These are phyloP conservation scores for Lasiodiplodia hormozganensis DNA, from an alignment of 2,329 filamentous ascomycete genomes.

Conservation along the genomic window DNA sequence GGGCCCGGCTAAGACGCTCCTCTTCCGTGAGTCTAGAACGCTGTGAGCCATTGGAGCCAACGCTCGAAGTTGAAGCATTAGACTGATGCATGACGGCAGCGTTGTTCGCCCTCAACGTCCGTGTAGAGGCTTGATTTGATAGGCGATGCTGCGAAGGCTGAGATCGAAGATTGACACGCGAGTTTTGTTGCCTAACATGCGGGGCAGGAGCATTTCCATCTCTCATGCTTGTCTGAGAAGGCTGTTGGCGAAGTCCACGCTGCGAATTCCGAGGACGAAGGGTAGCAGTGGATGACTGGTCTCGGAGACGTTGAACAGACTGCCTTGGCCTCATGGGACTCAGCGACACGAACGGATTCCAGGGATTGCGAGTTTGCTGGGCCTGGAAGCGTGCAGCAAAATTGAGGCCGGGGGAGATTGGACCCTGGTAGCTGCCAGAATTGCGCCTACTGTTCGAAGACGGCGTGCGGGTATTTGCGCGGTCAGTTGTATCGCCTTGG, in stretches of 20 bases:
- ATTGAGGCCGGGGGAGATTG: conserved; percentile 37
- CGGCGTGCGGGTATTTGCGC: conserved; percentile 18
- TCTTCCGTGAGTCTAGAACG: conserved; percentile 41
- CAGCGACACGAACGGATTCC: conserved; percentile 44
- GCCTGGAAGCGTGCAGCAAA: conserved; percentile 42
- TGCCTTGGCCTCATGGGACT: conserved; percentile 41
- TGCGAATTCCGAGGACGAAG: conserved; percentile 44
- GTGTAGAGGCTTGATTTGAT: conserved; percentile 44
- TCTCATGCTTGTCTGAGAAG: conserved; percentile 39
- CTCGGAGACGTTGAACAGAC: conserved; percentile 41
- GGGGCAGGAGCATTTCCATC: conserved; percentile 38
- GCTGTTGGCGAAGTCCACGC: conserved; percentile 33
- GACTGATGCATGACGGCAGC: conserved; percentile 34
- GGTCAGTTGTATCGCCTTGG: conserved; percentile 3
- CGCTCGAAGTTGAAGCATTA: conserved; percentile 29
- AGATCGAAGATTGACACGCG: conserved; percentile 44
- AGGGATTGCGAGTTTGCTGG: conserved; percentile 44
- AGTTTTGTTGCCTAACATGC: conserved; percentile 43
- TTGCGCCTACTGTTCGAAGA: conserved; percentile 22
- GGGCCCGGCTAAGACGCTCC: conserved; percentile 43
- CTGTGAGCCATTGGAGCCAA: conserved; percentile 36
- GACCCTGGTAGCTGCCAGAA: conserved; percentile 23
- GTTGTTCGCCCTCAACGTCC: conserved; percentile 46
- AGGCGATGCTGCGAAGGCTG: conserved; percentile 47
- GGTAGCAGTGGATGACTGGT: conserved; percentile 49